These are phyloP conservation scores for Stachybotrys elegans DNA, from an alignment of 2,329 filamentous ascomycete genomes.

Conservation along the genomic window DNA sequence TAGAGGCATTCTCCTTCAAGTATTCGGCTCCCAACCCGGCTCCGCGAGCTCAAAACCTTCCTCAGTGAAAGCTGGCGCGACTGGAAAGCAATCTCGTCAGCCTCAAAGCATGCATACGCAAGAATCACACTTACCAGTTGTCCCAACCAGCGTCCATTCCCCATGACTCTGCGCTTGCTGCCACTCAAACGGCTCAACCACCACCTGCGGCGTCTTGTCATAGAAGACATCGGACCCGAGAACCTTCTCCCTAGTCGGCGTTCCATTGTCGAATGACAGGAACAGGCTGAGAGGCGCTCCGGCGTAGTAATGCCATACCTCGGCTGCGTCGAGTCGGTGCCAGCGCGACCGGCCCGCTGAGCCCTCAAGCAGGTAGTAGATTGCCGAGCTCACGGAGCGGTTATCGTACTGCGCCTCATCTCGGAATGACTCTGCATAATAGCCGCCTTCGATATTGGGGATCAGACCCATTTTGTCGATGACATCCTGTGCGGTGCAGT, in stretches of 20 bases:
- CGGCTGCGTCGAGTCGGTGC: slow-evolving; percentile 45
- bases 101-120: too few species aligned
- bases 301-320: slow-evolving; percentile 51
- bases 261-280: slow-evolving; percentile 38
- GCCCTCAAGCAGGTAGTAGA: slow-evolving; percentile 49
- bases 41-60: slow-evolving; percentile 23
- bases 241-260: slow-evolving; percentile 22
- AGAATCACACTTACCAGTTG: too few species aligned
- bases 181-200: slow-evolving; percentile 36
- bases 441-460: slow-evolving; percentile 44
- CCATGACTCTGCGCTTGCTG: slow-evolving; percentile 40
- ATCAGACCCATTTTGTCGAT: slow-evolving; percentile 35
- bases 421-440: slow-evolving; percentile 40
- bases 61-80: slow-evolving; percentile 21
- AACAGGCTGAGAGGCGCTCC: slow-evolving; percentile 43
- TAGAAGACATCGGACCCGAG: slow-evolving; percentile 39
- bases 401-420: slow-evolving; percentile 25
- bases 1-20: too few species aligned
- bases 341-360: slow-evolving; percentile 36
- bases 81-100: too few species aligned
- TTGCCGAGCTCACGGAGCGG: slow-evolving; percentile 42
- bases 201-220: slow-evolving; percentile 37
- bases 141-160: slow-evolving; percentile 44
- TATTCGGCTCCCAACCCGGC: slow-evolving; percentile 25
- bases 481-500: slow-evolving; percentile 38